A percentile compares a stretch with the other conserved stretches of the same genome.
Evolutionary conservation across 2,329 filamentous ascomycete genomes (phyloP).

Genomic region (Paecilomyces niveus): DNA sequence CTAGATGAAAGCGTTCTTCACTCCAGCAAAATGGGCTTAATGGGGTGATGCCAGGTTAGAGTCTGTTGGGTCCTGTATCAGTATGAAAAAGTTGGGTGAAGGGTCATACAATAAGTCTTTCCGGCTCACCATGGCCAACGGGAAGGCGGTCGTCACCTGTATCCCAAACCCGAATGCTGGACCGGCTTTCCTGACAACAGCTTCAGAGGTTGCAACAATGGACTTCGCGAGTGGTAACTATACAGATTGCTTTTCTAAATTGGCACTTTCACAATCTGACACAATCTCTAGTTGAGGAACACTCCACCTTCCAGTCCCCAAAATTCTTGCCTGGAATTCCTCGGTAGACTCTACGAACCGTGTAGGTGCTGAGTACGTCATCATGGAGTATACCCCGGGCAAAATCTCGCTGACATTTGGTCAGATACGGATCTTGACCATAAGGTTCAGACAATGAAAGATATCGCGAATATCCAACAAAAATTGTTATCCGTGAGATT

Average conservation of each 20-base stretch:
- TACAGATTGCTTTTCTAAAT: not conserved
- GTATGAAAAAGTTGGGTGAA: constrained; percentile 7
- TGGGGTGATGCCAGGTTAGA: no score
- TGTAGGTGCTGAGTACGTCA: constrained; percentile 20
- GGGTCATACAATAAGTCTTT: constrained; percentile 9
- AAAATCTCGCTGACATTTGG: constrained; percentile 20
- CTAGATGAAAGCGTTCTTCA: no score
- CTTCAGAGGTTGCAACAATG: constrained; percentile 12
- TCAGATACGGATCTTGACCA: constrained; percentile 13
- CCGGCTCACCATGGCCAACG: constrained; percentile 17
- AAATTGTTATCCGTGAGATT: constrained; percentile 31
- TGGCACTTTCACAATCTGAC: not conserved
- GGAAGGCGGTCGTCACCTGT: constrained; percentile 12
- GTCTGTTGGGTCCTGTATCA: constrained; percentile 2
- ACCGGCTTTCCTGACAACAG: constrained; percentile 13
- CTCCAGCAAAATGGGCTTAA: no score
- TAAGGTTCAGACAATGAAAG: constrained; percentile 16
- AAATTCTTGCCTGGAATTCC: constrained; percentile 15
- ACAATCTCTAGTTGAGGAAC: constrained; percentile 6
- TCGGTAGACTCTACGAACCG: constrained; percentile 9
- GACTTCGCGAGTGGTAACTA: constrained; percentile 13
- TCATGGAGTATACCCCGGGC: constrained; percentile 23
- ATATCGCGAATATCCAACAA: constrained; percentile 29
- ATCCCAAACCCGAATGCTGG: constrained; percentile 18
- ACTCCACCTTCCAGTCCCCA: constrained; percentile 13